Evolutionary conservation across 768 basidiomycete species (phyloP), one percentile per base, ranked within the genome.

Genomic region (Lactifluus hygrophoroides): DNA sequence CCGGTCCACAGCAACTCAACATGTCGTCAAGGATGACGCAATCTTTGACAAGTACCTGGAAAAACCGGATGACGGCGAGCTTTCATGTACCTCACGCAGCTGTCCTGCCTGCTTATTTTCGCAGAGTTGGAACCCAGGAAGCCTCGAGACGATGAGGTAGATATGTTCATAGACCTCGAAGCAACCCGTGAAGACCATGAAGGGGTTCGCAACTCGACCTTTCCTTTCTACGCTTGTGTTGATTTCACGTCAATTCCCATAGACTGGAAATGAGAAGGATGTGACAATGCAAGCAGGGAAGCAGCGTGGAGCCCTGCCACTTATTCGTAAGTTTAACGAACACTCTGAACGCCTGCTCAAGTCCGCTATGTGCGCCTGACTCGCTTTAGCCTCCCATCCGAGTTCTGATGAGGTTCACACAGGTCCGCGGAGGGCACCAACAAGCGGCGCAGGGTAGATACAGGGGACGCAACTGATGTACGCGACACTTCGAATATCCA

Each of bases 21-120:
- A 89, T 66, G 84, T 90, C 8, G 86, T 91, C 54, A 88, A 90
- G 70, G 89, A 89, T 50, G 96, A 99, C 68, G 80, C 88, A 0
- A 94, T 98, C 55, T 91, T 99, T 64, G 95, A 98, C 76, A 84
- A 86, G 65, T 99, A 98, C 70, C 74, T 99, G n/a, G 93, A 94
- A 70, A 88, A 84, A 66, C 92, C 94, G 35, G 96, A 99, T 66
- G 93, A 97, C 69, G 92, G 92, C 92, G 66, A 37, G 81, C 69
- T 25, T 46, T 50, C 11, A 25, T 7, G 28, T 28, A n/a, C 17
- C 27, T 16, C 5, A 28, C 9, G 30, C 19, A 4, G 9, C 13
- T n/a, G n/a, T 34, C 40, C 34, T 17, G 38, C 19, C n/a, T 23
- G 51, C 62, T 6, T 46, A 16, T 32, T 47, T 27, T 44, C 56